phyloP scores from a whole-genome alignment of 2,329 filamentous ascomycete species.

The Calonectria hongkongensis region DNA sequence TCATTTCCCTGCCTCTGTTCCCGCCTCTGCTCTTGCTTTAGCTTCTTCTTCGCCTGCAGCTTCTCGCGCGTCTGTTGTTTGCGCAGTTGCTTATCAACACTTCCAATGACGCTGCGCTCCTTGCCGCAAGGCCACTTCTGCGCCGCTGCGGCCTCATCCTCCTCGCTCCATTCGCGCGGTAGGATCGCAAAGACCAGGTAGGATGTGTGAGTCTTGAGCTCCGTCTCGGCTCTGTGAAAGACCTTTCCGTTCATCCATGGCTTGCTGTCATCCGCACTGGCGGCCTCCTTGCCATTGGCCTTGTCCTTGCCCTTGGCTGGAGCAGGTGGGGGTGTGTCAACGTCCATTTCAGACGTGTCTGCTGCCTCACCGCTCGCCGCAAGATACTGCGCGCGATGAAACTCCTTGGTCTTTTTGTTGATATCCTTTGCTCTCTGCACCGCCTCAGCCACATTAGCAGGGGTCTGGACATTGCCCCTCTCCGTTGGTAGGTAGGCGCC shows the following conservation, averaged over 20 bases:
- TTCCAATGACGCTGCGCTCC: constrained; percentile 72
- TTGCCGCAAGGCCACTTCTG: constrained; percentile 78
- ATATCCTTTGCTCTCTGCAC: constrained; percentile 83
- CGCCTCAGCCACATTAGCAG: constrained; percentile 87
- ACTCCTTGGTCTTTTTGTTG: constrained; percentile 80
- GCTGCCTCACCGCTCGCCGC: constrained; percentile 43
- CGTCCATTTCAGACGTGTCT: constrained; percentile 64
- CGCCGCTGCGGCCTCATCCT: constrained; percentile 83
- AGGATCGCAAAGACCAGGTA: constrained; percentile 95
- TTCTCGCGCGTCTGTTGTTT: constrained; percentile 75
- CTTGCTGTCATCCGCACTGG: constrained; percentile 62
- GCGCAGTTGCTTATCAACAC: constrained; percentile 71
- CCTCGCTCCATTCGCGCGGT: constrained; percentile 89
- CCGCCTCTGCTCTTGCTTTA: constrained; percentile 55
- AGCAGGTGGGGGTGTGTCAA: constrained; percentile 57
- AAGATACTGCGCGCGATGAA: constrained; percentile 68
- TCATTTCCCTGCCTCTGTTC: constrained; percentile 32
- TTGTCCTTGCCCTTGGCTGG: constrained; percentile 51
- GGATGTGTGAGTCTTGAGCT: constrained; percentile 97
- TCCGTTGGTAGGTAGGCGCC: constrained; percentile 80
- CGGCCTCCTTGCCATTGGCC: constrained; percentile 52
- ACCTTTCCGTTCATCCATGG: constrained; percentile 85
- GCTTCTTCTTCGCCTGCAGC: constrained; percentile 68
- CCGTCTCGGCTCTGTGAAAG: constrained; percentile 87
- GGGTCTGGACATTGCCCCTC: constrained; percentile 81